Conservation (phyloP, 371 early-diverging fungal species). For the Batkoa obscura region DNA sequence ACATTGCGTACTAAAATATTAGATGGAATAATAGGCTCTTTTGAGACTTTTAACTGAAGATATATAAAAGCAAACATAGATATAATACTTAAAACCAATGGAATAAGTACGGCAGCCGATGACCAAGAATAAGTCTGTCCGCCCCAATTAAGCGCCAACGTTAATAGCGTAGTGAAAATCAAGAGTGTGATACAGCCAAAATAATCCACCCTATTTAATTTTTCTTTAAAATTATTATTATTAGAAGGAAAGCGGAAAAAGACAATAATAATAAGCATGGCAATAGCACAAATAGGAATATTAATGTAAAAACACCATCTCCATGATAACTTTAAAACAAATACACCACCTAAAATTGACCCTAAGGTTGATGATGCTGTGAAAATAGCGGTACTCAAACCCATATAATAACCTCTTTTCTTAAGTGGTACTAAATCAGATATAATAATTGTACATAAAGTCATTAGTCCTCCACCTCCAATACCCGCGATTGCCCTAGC, state of each 20-base stretch:
- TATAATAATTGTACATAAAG: conserved; percentile 26
- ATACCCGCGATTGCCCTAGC: conserved; percentile 43
- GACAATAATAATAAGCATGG: conserved; percentile 10
- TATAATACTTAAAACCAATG: conserved; percentile 21
- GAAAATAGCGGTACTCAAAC: conserved; percentile 12
- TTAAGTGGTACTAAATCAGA: conserved; percentile 7
- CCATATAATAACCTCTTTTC: neutral
- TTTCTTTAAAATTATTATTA: conserved; percentile 13
- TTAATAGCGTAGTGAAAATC: neutral
- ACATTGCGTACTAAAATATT: conserved; percentile 23
- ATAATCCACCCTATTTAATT: conserved; percentile 15
- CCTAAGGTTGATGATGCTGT: conserved; percentile 19
- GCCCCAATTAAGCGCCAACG: conserved; percentile 47
- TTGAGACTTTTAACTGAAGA: conserved; percentile 30
- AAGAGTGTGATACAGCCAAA: conserved; percentile 13
- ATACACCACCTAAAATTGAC: conserved; percentile 25
- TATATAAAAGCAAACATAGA: conserved; percentile 24
- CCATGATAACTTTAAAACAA: conserved; percentile 21
- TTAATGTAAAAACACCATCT: conserved; percentile 28
- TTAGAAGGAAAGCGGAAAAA: conserved; percentile 14
- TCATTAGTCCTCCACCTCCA: conserved; percentile 38
- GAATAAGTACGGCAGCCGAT: conserved; percentile 20
- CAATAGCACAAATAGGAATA: conserved; percentile 12
- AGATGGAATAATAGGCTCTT: conserved; percentile 32
- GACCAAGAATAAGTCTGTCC: conserved; percentile 31